Percentiles rank a stretch among this genome's conserved stretches.
Evolutionary conservation across 495 filamentous ascomycete genomes (phyloP).

Genomic region (Aspergillus steynii): DNA sequence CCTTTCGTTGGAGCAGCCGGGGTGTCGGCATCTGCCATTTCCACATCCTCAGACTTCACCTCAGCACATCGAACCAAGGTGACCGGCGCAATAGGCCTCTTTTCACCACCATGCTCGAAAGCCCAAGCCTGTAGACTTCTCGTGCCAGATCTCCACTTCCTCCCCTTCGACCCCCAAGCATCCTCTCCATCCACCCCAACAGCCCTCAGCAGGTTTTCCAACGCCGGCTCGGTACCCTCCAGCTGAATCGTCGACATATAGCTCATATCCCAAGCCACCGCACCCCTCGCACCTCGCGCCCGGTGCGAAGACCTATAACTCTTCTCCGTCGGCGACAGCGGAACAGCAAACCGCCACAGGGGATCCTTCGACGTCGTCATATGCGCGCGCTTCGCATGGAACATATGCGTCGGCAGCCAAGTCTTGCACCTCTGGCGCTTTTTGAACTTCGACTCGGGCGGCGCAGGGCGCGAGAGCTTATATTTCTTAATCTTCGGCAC

Average conservation of each 20-base stretch:
- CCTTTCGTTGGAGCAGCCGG: slow-evolving; percentile 21
- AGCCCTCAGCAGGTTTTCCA: slow-evolving; percentile 63
- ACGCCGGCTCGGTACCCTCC: slow-evolving; percentile 62
- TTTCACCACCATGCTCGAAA: slow-evolving; percentile 54
- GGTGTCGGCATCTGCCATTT: slow-evolving; percentile 33
- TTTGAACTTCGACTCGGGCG: slow-evolving; percentile 68
- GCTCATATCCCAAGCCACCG: slow-evolving; percentile 89
- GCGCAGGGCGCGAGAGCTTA: slow-evolving; percentile 64
- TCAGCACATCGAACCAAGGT: slow-evolving; percentile 67
- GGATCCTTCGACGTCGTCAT: slow-evolving; percentile 79
- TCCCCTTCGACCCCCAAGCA: slow-evolving; percentile 60
- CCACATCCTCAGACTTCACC: slow-evolving; percentile 32
- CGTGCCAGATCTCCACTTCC: slow-evolving; percentile 73
- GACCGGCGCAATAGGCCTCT: slow-evolving; percentile 70
- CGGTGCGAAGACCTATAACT: slow-evolving; percentile 85
- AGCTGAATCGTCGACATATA: slow-evolving; percentile 87
- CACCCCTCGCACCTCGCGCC: slow-evolving; percentile 65
- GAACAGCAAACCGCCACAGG: slow-evolving; percentile 86
- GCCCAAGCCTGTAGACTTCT: slow-evolving; percentile 69
- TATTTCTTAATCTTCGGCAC: slow-evolving; percentile 72
- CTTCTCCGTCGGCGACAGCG: slow-evolving; percentile 83
- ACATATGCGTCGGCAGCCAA: slow-evolving; percentile 94
- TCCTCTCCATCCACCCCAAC: slow-evolving; percentile 58
- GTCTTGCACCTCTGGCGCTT: slow-evolving; percentile 87
- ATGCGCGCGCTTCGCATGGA: slow-evolving; percentile 86